Evolutionary conservation across 495 filamentous ascomycete genomes (phyloP), one percentile per base, ranked within the genome.

Genomic region (Terfezia claveryi): DNA sequence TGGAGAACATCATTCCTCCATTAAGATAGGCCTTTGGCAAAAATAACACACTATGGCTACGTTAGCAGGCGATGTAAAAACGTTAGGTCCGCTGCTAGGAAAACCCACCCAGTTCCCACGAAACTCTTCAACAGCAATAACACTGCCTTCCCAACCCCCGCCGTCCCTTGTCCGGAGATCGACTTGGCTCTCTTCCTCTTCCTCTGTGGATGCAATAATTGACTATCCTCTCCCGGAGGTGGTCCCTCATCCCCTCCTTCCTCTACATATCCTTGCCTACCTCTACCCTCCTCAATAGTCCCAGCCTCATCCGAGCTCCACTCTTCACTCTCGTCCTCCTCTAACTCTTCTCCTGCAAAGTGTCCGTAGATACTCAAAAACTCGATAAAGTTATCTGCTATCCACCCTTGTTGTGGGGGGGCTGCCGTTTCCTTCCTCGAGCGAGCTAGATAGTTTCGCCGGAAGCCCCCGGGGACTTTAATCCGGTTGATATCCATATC

Each of bases 1-100:
- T 92, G 65, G 85, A 94, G 69, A 98, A 98, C 44, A 96, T 69
- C 86, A 98, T 94, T 54, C 91, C 91, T 51, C 91, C 91, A 61
- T 96, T 98, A 50, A 93, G 74, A 68, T 88, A 85, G 12, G 91
- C 91, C 57, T 85, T 80, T 0, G 91, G 91, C 4, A 98, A 72
- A 71, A 98, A 98, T 36, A 98, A 71, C n/a, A 98, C 91, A 37
- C 41, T 46, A 9, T 14, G 41, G 41, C 41, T 5, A 2, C 14
- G 41, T 46, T 20, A 46, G 41, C 41, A 46, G 4, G 17, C 8
- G 4, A 32, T 32, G 27, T 32, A 32, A 32, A 32, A 32, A 32
- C 7, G 4, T 32, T 7, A 32, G 27, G 27, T 32, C 27, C 1
- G 2, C 27, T 32, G 27, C 27, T 32, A 32, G 27, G 27, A 32